These are phyloP conservation scores for Coniosporium apollinis DNA, from an alignment of 495 filamentous ascomycete species.

Conservation along the genomic window DNA sequence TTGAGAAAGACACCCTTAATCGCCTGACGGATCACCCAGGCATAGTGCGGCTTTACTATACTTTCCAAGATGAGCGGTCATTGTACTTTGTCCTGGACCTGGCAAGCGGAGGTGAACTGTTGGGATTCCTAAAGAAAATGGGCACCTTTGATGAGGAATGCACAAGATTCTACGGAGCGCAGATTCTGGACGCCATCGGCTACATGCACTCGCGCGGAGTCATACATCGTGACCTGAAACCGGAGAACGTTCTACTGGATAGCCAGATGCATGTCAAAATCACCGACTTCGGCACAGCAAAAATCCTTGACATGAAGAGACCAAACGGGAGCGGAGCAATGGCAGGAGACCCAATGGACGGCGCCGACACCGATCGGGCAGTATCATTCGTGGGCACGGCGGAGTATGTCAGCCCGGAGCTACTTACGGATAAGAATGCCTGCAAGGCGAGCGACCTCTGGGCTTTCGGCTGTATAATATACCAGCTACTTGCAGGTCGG, in stretches of 20 bases:
- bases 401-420: constrained; percentile 94
- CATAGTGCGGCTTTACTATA: constrained; percentile 94
- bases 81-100: constrained; percentile 95
- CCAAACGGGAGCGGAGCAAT: constrained; percentile 18
- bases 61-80: constrained; percentile 91
- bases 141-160: constrained; percentile 93
- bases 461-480: constrained; percentile 99
- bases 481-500: constrained; percentile 81
- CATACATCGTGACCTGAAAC: constrained; percentile 94
- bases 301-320: constrained; percentile 57
- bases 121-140: constrained; percentile 86
- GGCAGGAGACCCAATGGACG: constrained; percentile 32
- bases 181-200: constrained; percentile 91
- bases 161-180: constrained; percentile 82
- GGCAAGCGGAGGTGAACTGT: constrained; percentile 78
- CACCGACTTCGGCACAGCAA: constrained; percentile 96
- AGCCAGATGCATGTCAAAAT: constrained; percentile 96
- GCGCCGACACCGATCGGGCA: constrained; percentile 52
- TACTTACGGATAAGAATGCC: constrained; percentile 87
- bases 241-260: constrained; percentile 91
- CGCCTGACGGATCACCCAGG: constrained; percentile 91
- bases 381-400: constrained; percentile 97
- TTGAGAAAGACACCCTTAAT: constrained; percentile 97
- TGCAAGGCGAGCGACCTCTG: constrained; percentile 97
- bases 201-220: constrained; percentile 96